phyloP scores from a whole-genome alignment of 1,139 yeast species.

The Saccharomyces hybrid region DNA sequence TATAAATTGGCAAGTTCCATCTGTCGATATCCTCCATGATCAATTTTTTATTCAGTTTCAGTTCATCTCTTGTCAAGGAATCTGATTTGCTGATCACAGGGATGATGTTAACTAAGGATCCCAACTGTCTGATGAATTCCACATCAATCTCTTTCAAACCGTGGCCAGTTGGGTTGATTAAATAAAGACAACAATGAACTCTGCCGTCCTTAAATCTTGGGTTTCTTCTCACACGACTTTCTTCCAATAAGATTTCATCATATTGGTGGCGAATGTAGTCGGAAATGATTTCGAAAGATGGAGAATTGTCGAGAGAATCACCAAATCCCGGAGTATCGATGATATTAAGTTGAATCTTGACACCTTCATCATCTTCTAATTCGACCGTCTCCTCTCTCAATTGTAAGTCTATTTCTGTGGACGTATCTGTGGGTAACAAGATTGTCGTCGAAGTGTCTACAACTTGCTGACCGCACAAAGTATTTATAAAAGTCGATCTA shows the following conservation, averaged over 20 bases:
- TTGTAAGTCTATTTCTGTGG: slow-evolving; percentile 40
- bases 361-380: slow-evolving; percentile 70
- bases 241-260: slow-evolving; percentile 87
- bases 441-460: slow-evolving; percentile 45
- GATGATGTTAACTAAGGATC: slow-evolving; percentile 75
- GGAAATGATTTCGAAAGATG: slow-evolving; percentile 54
- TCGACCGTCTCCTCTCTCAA: slow-evolving; percentile 51
- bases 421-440: slow-evolving; percentile 39
- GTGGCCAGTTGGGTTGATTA: slow-evolving; percentile 70
- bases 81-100: slow-evolving; percentile 89
- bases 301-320: slow-evolving; percentile 59
- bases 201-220: slow-evolving; percentile 74
- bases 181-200: slow-evolving; percentile 65
- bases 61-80: slow-evolving; percentile 70
- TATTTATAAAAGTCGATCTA: slow-evolving; percentile 76
- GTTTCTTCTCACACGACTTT: slow-evolving; percentile 81
- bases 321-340: slow-evolving; percentile 82
- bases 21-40: slow-evolving; percentile 66
- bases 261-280: slow-evolving; percentile 71
- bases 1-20: slow-evolving; percentile 75
- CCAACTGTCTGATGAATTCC: slow-evolving; percentile 66
- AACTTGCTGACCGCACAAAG: slow-evolving; percentile 82
- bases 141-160: slow-evolving; percentile 72
- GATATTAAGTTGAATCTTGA: slow-evolving; percentile 53
- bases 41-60: slow-evolving; percentile 55